Base-by-base conservation (phyloP, 371 early-diverging fungal genomes). In the Mycotypha africana region DNA sequence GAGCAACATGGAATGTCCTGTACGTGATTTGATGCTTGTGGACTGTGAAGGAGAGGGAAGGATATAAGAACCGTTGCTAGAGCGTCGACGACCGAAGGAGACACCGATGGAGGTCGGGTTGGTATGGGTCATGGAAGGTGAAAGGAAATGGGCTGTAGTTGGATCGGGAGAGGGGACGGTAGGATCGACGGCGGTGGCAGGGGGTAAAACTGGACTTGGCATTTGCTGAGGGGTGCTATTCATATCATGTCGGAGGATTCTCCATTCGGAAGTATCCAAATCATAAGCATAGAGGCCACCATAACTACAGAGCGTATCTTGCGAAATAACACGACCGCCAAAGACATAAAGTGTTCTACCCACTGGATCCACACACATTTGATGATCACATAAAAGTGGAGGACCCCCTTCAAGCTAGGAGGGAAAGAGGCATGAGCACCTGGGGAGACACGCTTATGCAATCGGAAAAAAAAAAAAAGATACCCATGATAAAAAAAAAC, bases 1-100 rank as follows among this genome's bases (percentile, higher is more conserved):
- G 3, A 92, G 74, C 1, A 91, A 64, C 95, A 95, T 92, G 1
- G 93, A 86, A 54, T 93, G 95, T 14, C 92, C 91, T 25, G 92
- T 82, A 19, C 96, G 82, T 16, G 84, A 80, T 57, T 81, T 83
- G 8, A 91, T 47, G n/a, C 79, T 74, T 15, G 33, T 28, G 0
- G 44, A 88, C 82, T 51, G 89, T 88, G 30, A 37, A 6, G 36
- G 42, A 0, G 51, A 30, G 15, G 32, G 16, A 40, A 21, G n/a
- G 2, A 40, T 37, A 23, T 41, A 46, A 0, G 53, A 47, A 21
- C 50, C 50, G 15, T 49, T 49, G 12, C 50, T 49, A n/a, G 50
- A 49, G 15, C 42, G 35, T 31, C 41, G 7, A 25, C 37, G 42
- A 8, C 47, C 39, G 7, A 47, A 26, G 11, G 33, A 28, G 19